Evolutionary conservation across 169 alveolate genomes (phyloP).

Genomic region (Plasmodium chabaudi): DNA sequence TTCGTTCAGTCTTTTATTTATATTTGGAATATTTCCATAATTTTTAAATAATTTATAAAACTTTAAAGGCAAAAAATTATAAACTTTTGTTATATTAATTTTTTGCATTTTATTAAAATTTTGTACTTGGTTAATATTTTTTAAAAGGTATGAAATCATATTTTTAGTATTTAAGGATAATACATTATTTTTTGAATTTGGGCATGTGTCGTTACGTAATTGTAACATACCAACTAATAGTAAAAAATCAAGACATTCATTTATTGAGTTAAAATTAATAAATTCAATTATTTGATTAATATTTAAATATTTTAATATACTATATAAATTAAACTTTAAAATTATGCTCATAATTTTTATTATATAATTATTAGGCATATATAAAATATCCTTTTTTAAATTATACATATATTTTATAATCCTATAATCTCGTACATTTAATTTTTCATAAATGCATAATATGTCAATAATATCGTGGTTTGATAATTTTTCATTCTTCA

Average conservation of each 20-base stretch:
- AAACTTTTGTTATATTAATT: constrained; percentile 29
- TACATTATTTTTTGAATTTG: not conserved
- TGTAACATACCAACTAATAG: constrained; percentile 22
- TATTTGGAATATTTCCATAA: not conserved
- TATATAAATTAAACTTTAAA: constrained; percentile 63
- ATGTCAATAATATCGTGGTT: constrained; percentile 7
- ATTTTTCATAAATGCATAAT: constrained; percentile 47
- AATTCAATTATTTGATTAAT: constrained; percentile 26
- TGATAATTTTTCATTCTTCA: constrained; percentile 24
- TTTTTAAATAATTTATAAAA: constrained; percentile 45
- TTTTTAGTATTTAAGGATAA: constrained; percentile 12
- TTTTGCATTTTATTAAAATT: constrained; percentile 12
- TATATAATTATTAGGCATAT: constrained; percentile 20
- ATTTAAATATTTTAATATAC: constrained; percentile 19
- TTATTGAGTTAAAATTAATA: constrained; percentile 30
- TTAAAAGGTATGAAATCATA: constrained; percentile 30
- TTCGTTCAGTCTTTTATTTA: not conserved
- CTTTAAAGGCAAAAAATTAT: constrained; percentile 21
- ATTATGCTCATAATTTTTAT: constrained; percentile 36
- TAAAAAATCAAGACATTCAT: constrained; percentile 54
- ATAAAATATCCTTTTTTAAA: constrained; percentile 43
- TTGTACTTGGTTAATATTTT: constrained; percentile 23
- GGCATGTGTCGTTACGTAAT: not conserved
- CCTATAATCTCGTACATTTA: constrained; percentile 69
- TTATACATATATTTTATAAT: constrained; percentile 39